Evolutionary conservation across 352 stramenopile genomes (phyloP).

Genomic region (Peronospora destructor): DNA sequence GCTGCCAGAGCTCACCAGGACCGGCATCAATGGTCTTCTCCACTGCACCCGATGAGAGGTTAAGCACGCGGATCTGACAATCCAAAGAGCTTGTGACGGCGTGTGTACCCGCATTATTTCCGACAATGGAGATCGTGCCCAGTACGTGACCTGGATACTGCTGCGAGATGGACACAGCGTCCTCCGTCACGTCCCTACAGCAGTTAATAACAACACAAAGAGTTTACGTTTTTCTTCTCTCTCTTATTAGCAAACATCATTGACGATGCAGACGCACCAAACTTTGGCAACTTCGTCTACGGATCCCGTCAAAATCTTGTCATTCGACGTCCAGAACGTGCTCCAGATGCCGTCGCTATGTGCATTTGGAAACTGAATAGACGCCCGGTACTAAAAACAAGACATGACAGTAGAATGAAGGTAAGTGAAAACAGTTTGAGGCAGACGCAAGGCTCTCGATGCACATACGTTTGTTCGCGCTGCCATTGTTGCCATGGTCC

Average conservation of each 20-base stretch:
- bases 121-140: conserved; percentile 78
- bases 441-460: neutral
- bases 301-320: conserved; percentile 84
- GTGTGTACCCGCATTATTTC: conserved; percentile 69
- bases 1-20: conserved; percentile 83
- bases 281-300: conserved; percentile 84
- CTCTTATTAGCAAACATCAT: neutral
- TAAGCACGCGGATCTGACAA: conserved; percentile 75
- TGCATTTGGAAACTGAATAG: conserved; percentile 72
- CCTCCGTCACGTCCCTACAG: conserved; percentile 56
- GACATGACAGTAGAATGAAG: neutral
- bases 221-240: neutral
- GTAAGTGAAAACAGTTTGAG: neutral
- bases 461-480: conserved; percentile 23
- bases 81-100: conserved; percentile 79
- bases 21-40: conserved; percentile 83
- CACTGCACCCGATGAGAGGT: conserved; percentile 59
- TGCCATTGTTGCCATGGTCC: conserved; percentile 10
- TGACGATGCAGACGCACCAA: conserved; percentile 38
- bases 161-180: conserved; percentile 68
- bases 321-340: conserved; percentile 82
- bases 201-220: neutral
- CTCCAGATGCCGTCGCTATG: conserved; percentile 87
- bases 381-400: conserved; percentile 61
- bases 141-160: conserved; percentile 81